These are phyloP conservation scores for Mycena epipterygia DNA, from an alignment of 768 basidiomycete genomes.

Conservation along the genomic window DNA sequence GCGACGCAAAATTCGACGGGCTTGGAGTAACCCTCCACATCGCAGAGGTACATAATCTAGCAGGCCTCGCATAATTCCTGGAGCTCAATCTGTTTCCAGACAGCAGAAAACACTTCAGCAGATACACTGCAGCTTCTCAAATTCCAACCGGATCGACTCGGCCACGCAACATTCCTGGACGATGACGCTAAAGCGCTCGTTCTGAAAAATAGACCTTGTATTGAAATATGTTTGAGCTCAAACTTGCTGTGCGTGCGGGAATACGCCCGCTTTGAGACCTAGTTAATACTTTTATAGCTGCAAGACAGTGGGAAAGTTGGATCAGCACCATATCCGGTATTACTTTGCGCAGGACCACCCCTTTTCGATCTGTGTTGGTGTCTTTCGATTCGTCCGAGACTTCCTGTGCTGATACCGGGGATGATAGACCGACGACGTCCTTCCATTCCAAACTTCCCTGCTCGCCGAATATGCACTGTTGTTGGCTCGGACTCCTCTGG, in stretches of 20 bases:
- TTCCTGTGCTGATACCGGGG: constrained; percentile 7
- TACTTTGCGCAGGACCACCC: constrained; percentile 77
- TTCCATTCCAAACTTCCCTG: constrained; percentile 83
- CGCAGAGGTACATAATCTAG: constrained; percentile 72
- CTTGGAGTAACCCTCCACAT: constrained; percentile 86
- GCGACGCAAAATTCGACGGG: constrained; percentile 67
- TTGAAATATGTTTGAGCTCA: constrained; percentile 88
- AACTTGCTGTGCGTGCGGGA: constrained; percentile 76
- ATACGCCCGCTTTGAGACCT: neutral
- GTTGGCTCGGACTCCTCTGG: constrained; percentile 77
- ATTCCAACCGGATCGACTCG: constrained; percentile 75
- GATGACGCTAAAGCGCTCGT: constrained; percentile 71
- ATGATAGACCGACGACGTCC: constrained; percentile 82
- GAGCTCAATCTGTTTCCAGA: constrained; percentile 48
- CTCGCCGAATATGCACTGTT: constrained; percentile 86
- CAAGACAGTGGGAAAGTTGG: constrained; percentile 75
- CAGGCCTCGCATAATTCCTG: neutral
- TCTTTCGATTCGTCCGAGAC: neutral
- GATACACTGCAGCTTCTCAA: constrained; percentile 76
- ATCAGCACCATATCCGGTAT: constrained; percentile 80
- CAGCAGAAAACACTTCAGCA: constrained; percentile 57
- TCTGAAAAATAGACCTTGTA: constrained; percentile 64
- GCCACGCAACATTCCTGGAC: constrained; percentile 88
- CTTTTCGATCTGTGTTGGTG: constrained; percentile 80
- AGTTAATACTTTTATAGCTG: constrained; percentile 54